phyloP scores from a whole-genome alignment of 805 yeast species.

The Candida argentea region DNA sequence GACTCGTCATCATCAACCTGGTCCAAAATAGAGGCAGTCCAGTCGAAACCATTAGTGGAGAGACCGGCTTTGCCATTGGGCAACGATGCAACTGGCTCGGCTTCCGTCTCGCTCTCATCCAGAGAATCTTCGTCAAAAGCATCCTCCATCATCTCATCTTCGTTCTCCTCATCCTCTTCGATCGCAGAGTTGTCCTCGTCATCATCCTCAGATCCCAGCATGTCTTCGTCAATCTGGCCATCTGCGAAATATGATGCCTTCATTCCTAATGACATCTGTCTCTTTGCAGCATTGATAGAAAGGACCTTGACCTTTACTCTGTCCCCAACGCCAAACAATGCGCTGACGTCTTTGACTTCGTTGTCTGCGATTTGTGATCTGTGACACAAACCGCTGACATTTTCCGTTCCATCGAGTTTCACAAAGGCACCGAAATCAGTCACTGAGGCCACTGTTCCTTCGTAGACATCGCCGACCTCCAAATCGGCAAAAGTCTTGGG shows the following conservation, averaged over 20 bases:
- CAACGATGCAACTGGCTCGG: slow-evolving; percentile 7
- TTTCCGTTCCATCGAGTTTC: slow-evolving; percentile 61
- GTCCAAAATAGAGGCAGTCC: slow-evolving; percentile 87
- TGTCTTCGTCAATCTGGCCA: slow-evolving; percentile 21
- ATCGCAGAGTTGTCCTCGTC: slow-evolving; percentile 16
- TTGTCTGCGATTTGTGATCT: slow-evolving; percentile 75
- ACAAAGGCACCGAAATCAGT: slow-evolving; percentile 91
- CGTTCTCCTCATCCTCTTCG: slow-evolving; percentile 22
- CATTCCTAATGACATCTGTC: slow-evolving; percentile 81
- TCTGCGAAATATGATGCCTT: slow-evolving; percentile 77
- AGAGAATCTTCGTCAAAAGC: slow-evolving; percentile 22
- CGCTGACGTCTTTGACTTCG: slow-evolving; percentile 42
- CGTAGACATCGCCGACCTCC: slow-evolving; percentile 57
- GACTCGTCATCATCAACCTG: slow-evolving; percentile 55
- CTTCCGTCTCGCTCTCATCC: slow-evolving; percentile 15
- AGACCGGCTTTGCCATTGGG: slow-evolving; percentile 41
- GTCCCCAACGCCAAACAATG: slow-evolving; percentile 82
- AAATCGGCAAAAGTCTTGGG: slow-evolving; percentile 60
- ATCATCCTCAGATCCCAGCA: slow-evolving; percentile 18
- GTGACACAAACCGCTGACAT: slow-evolving; percentile 82
- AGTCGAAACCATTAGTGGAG: slow-evolving; percentile 82
- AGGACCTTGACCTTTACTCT: slow-evolving; percentile 78
- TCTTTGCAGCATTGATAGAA: slow-evolving; percentile 50
- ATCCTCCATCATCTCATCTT: slow-evolving; percentile 27
- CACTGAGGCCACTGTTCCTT: slow-evolving; percentile 68